Evolutionary conservation across 306 rosid genomes (phyloP).

Genomic region (Rosa rugosa): DNA sequence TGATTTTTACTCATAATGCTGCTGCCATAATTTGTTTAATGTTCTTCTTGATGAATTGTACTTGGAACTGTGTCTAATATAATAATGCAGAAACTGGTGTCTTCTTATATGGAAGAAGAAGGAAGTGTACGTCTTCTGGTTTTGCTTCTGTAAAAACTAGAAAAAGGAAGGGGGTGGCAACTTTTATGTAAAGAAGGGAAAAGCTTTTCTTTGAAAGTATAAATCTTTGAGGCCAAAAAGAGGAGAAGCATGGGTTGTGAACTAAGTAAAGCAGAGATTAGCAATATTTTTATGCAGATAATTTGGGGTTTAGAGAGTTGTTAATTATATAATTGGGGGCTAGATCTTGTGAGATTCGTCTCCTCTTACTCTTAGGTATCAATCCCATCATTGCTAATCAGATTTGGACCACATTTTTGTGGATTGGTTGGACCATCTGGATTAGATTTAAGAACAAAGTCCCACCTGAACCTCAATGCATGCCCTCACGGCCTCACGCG

Average conservation of each 20-base stretch:
- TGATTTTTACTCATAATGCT: not conserved
- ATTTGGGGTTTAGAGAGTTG: conserved; percentile 9
- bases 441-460: conserved; percentile 6
- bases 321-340: not conserved
- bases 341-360: conserved; percentile 37
- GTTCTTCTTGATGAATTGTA: conserved; percentile 27
- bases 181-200: conserved; percentile 50
- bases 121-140: not conserved
- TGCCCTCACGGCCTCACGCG: conserved; percentile 45
- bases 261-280: conserved; percentile 34
- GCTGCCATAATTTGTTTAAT: conserved; percentile 15
- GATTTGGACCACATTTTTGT: conserved; percentile 44
- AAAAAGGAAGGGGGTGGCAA: conserved; percentile 32
- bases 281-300: not conserved
- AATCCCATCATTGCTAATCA: conserved; percentile 59
- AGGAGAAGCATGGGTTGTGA: conserved; percentile 38
- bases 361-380: conserved; percentile 28
- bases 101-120: not conserved
- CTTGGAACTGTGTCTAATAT: conserved; percentile 30
- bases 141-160: conserved; percentile 24
- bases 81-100: not conserved
- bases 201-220: conserved; percentile 44
- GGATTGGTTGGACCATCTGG: conserved; percentile 2
- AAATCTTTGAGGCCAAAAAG: conserved; percentile 22
- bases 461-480: conserved; percentile 27